These are phyloP conservation scores for Caryopteris hybrid DNA, from an alignment of 305 asterid species.

Conservation along the genomic window DNA sequence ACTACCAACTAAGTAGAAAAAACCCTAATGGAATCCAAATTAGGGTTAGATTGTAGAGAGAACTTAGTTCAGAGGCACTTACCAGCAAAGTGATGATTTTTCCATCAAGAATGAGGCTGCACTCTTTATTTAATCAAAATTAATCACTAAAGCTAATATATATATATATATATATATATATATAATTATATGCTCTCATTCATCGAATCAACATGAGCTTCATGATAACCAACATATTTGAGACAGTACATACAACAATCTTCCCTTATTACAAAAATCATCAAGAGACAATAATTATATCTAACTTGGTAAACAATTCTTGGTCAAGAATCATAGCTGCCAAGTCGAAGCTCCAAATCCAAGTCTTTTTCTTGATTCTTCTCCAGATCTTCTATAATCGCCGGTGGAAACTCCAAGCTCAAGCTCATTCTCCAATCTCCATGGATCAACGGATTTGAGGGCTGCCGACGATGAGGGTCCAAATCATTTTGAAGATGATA, in stretches of 20 bases:
- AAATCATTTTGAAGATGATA: not conserved
- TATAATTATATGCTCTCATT: too few relatives aligned
- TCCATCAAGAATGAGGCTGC: not conserved
- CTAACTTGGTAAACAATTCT: not conserved
- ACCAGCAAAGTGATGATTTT: not conserved
- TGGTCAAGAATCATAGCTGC: conserved; percentile 39
- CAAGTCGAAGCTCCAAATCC: conserved; percentile 81
- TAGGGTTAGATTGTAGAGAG: conserved; percentile 17
- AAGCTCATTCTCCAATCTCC: conserved; percentile 34
- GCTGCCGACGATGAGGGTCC: conserved; percentile 3
- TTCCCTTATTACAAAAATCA: not conserved
- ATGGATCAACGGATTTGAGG: conserved; percentile 5
- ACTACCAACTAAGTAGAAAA: not conserved
- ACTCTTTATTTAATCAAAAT: too few relatives aligned
- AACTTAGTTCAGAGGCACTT: conserved; percentile 1
- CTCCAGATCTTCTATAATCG: conserved; percentile 18
- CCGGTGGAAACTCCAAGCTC: conserved; percentile 27
- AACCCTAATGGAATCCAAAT: conserved; percentile 19
- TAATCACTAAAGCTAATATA: too few relatives aligned
- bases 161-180: too few relatives aligned
- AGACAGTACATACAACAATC: not conserved
- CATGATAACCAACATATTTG: not conserved
- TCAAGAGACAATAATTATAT: not conserved
- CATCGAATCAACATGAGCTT: too few relatives aligned
- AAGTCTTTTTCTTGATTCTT: conserved; percentile 39